Conservation (phyloP, 148 eudicot genomes). For the Amaranthus hypochondriacus region DNA sequence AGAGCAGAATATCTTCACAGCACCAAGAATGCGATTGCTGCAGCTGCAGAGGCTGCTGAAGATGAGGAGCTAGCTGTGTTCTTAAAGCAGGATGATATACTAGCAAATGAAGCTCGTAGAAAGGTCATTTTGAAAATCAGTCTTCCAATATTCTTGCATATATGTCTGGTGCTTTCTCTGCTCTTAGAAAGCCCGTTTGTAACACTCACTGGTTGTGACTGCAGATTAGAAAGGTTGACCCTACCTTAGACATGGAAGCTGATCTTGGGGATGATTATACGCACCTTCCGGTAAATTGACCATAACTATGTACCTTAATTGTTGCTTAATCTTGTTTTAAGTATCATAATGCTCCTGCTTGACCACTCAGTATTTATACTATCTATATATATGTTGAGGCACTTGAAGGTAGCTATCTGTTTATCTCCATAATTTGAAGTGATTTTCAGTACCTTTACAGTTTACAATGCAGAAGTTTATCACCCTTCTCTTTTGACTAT, state of each 20-base stretch:
- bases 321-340: not conserved
- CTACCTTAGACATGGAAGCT: constrained; percentile 95
- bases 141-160: not conserved
- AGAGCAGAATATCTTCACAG: constrained; percentile 96
- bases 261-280: constrained; percentile 95
- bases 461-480: constrained; percentile 3
- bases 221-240: constrained; percentile 94
- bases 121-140: constrained; percentile 43
- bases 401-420: not conserved
- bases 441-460: not conserved
- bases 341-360: not conserved
- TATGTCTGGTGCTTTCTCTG: constrained; percentile 15
- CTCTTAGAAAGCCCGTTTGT: constrained; percentile 3
- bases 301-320: constrained; percentile 6
- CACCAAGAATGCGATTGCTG: constrained; percentile 82
- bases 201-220: constrained; percentile 19
- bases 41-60: constrained; percentile 98
- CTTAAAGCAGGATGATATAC: constrained; percentile 78
- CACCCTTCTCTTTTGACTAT: constrained; percentile 7
- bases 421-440: constrained; percentile 5
- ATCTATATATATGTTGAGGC: not conserved
- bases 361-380: not conserved
- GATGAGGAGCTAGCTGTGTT: constrained; percentile 92
- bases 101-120: constrained; percentile 73
- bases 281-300: constrained; percentile 72